Base-by-base conservation (phyloP, 768 basidiomycete genomes). In the Phaeotremella skinneri region DNA sequence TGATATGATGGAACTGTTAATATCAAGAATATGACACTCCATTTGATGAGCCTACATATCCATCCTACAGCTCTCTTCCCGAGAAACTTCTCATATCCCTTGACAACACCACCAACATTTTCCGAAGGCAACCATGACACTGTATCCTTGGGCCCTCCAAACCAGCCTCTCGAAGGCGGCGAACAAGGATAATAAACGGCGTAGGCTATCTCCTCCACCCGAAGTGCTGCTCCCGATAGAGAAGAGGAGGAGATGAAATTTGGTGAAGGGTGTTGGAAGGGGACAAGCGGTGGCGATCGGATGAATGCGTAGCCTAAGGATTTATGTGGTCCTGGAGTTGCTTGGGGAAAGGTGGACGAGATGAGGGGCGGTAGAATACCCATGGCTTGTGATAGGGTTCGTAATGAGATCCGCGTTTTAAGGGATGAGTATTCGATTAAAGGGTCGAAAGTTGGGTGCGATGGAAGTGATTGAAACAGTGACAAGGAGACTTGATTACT, bases 41-140 rank as follows among this genome's bases (percentile, higher is more conserved):
- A 49, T 30, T 26, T 49, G 42, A 32, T 13, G 13, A 45, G 63
- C 67, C 54, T 50, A 68, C 67, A 56, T 2, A 68, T 20, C 57
- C 57, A 66, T 3, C 30, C 49, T 48, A 56, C 32, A 1, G 60
- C 62, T 34, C 49, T 62, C 48, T 42, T 48, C 27, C 61, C 59
- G 14, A 68, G 30, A 52, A 71, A 68, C 57, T 55, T 57, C 58
- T 66, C 67, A 61, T 71, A 71, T 7, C 69, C 69, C 14, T 45
- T 52, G 2, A 66, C 57, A 21, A 45, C 25, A 71, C 48, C 30
- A 49, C 67, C 50, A 34, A 42, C 23, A 58, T 60, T 16, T 66
- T 66, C 29, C 64, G 58, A 13, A 1, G 67, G 62, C 23, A 71
- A 56, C 69, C 69, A 71, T 14, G 47, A 43, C 9, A 68, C 62